Evolutionary conservation across 345 rosid species (phyloP).

Genomic region (Pistacia vera): DNA sequence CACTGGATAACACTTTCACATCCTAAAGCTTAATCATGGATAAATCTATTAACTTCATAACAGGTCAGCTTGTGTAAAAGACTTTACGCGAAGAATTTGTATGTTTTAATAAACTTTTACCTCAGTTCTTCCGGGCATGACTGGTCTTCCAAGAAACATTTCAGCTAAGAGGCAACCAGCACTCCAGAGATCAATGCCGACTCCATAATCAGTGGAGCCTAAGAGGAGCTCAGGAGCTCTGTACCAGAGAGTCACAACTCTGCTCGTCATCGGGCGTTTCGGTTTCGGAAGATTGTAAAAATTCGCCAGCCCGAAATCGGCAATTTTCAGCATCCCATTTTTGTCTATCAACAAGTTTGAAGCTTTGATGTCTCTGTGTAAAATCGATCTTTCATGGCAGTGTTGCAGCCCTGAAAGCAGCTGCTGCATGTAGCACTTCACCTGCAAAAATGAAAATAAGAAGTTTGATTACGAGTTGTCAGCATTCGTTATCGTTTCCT

Average conservation of each 20-base stretch:
- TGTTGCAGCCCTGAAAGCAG: constrained; percentile 79
- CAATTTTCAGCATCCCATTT: constrained; percentile 72
- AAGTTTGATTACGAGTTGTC: too few relatives aligned
- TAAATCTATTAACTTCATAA: too few relatives aligned
- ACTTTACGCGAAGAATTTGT: too few relatives aligned
- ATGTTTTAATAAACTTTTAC: constrained; percentile 29
- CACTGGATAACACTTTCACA: too few relatives aligned
- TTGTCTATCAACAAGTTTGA: constrained; percentile 74
- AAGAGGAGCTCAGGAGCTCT: constrained; percentile 86
- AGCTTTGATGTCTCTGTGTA: constrained; percentile 83
- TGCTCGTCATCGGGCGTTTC: constrained; percentile 65
- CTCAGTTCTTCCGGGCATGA: constrained; percentile 93
- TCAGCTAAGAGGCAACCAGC: constrained; percentile 86
- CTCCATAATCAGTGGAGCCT: constrained; percentile 84
- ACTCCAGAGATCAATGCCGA: constrained; percentile 87
- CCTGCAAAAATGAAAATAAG: constrained; percentile 35
- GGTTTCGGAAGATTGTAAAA: constrained; percentile 46
- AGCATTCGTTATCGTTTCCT: too few relatives aligned
- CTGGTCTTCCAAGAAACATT: constrained; percentile 75
- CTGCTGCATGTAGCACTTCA: constrained; percentile 83
- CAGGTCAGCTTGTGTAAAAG: too few relatives aligned
- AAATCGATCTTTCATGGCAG: constrained; percentile 81
- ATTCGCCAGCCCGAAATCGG: constrained; percentile 84
- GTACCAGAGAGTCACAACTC: constrained; percentile 92
- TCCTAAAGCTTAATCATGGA: too few relatives aligned